phyloP scores from a whole-genome alignment of 2,329 filamentous ascomycete species.

The Zalaria obscura region DNA sequence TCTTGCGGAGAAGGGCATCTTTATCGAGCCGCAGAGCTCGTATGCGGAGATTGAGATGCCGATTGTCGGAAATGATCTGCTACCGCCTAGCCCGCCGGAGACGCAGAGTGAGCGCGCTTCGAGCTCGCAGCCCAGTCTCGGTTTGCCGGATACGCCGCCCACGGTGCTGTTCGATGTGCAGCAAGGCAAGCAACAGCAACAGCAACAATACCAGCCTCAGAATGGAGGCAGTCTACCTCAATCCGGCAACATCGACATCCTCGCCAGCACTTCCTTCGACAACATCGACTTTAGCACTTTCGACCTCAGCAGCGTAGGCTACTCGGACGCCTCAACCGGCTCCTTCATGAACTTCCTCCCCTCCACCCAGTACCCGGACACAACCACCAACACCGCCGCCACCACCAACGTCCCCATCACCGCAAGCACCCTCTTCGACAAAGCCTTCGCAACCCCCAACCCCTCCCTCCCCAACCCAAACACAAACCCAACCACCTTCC shows the following conservation, averaged over 20 bases:
- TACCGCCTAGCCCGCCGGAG: neutral
- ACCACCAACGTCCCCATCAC: neutral
- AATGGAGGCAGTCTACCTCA: neutral
- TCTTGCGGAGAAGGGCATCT: constrained; percentile 47
- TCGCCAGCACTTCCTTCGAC: constrained; percentile 1
- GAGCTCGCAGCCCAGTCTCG: neutral
- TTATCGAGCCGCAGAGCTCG: constrained; percentile 46
- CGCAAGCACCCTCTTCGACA: neutral
- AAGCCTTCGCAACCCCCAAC: neutral
- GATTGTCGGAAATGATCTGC: constrained; percentile 1
- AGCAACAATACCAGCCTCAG: constrained; percentile 2
- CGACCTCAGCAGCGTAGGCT: constrained; percentile 9
- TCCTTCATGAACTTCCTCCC: constrained; percentile 15
- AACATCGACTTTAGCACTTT: neutral
- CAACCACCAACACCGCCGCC: constrained; percentile 3
- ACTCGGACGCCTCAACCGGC: constrained; percentile 10
- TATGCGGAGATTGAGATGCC: constrained; percentile 46
- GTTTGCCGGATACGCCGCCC: neutral
- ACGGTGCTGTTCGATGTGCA: constrained; percentile 1
- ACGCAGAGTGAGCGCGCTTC: neutral
- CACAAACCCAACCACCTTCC: too few species aligned
- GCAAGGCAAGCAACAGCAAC: constrained; percentile 1
- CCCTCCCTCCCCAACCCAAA: too few species aligned
- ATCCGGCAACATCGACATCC: neutral
- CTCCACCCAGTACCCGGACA: constrained; percentile 5